phyloP scores from a whole-genome alignment of 352 stramenopile species.

The Phytophthora uliginosa region DNA sequence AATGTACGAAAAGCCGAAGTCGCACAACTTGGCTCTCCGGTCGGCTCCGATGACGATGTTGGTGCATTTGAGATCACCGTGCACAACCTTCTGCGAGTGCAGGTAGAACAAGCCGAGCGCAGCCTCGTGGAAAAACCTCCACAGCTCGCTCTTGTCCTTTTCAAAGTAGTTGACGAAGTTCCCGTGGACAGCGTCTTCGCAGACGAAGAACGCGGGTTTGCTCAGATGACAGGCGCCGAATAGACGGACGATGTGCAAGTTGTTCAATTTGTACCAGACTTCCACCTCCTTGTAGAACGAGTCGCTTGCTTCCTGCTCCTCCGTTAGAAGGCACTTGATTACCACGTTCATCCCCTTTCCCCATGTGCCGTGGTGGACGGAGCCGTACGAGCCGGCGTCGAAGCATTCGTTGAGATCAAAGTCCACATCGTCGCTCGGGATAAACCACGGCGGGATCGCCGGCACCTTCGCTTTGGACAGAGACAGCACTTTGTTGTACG shows the following conservation, averaged over 20 bases:
- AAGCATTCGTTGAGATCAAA: slow-evolving; percentile 29
- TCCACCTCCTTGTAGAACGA: slow-evolving; percentile 45
- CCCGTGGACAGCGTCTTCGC: slow-evolving; percentile 47
- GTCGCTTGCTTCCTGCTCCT: slow-evolving; percentile 25
- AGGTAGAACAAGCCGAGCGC: slow-evolving; percentile 69
- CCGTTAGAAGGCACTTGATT: slow-evolving; percentile 45
- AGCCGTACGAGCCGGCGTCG: slow-evolving; percentile 35
- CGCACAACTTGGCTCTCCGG: slow-evolving; percentile 48
- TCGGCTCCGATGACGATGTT: slow-evolving; percentile 86
- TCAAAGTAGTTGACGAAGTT: slow-evolving; percentile 56
- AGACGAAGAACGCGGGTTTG: slow-evolving; percentile 43
- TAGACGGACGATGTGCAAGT: slow-evolving; percentile 50
- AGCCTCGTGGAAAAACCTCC: slow-evolving; percentile 48
- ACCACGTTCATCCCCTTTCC: slow-evolving; percentile 38
- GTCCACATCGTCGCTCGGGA: slow-evolving; percentile 35
- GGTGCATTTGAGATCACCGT: slow-evolving; percentile 90
- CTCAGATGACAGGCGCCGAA: slow-evolving; percentile 56
- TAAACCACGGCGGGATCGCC: slow-evolving; percentile 25
- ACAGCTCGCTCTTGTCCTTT: slow-evolving; percentile 27
- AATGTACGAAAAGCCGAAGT: slow-evolving; percentile 59
- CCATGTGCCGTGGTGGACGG: slow-evolving; percentile 44
- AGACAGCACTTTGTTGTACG: slow-evolving; percentile 27
- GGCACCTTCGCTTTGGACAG: slow-evolving; percentile 18
- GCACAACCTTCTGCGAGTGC: slow-evolving; percentile 70
- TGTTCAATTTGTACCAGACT: slow-evolving; percentile 44